phyloP scores from a whole-genome alignment of 305 asterid genomes.

The Plantago rigida region DNA sequence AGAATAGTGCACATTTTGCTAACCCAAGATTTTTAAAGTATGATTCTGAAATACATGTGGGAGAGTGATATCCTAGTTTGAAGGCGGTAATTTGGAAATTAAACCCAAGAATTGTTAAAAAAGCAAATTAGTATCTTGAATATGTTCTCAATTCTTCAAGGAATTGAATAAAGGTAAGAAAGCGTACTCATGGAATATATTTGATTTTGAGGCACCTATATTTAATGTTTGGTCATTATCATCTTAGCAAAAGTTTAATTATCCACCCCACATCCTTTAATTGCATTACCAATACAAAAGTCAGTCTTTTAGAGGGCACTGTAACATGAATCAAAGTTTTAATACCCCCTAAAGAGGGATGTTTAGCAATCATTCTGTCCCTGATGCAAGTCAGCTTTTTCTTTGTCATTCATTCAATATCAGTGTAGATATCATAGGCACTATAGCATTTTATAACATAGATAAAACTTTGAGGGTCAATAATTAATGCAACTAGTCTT shows the following conservation, averaged over 20 bases:
- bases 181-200: conserved; percentile 5
- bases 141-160: not conserved
- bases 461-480: too few species aligned
- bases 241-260: not conserved
- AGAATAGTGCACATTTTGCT: too few species aligned
- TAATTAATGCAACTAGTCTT: too few species aligned
- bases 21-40: too few species aligned
- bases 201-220: conserved; percentile 16
- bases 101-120: too few species aligned
- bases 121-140: not conserved
- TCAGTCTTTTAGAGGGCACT: conserved; percentile 16
- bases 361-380: conserved; percentile 49
- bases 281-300: conserved; percentile 21
- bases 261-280: conserved; percentile 3
- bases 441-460: too few species aligned
- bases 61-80: too few species aligned
- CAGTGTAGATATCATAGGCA: not conserved
- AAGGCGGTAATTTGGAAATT: too few species aligned
- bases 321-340: conserved; percentile 32
- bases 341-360: conserved; percentile 32
- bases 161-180: not conserved
- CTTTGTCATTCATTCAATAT: conserved; percentile 17
- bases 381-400: conserved; percentile 33
- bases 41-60: too few species aligned
- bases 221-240: conserved; percentile 20